A percentile compares a stretch with the other conserved stretches of the same genome.
These are phyloP conservation scores for Nicotiana tomentosiformis DNA, from an alignment of 257 asterid species.

Conservation along the genomic window DNA sequence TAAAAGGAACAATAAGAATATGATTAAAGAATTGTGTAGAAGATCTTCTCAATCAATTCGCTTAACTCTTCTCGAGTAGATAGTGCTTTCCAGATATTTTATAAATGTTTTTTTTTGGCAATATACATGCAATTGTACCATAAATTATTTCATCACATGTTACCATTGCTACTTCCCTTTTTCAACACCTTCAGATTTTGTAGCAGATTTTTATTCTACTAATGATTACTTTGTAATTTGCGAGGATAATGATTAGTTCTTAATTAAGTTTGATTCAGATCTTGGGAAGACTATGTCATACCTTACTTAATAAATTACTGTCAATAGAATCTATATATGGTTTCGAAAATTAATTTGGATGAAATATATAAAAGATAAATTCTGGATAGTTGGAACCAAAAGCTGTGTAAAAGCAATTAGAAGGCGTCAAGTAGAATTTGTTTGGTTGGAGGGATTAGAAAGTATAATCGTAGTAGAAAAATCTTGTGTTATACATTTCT, in stretches of 20 bases:
- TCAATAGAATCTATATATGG: background rate
- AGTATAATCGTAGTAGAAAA: too few relatives aligned
- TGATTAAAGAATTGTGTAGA: background rate
- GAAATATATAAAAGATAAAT: too few relatives aligned
- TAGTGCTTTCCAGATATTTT: background rate
- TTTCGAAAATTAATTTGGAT: background rate
- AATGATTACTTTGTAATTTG: background rate
- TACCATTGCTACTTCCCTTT: background rate
- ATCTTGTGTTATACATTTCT: too few relatives aligned
- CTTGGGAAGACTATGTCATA: background rate
- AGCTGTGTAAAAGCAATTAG: too few relatives aligned
- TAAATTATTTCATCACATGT: background rate
- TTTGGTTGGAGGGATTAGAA: too few relatives aligned
- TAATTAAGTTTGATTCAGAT: background rate
- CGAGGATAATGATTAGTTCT: background rate
- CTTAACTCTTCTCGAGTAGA: background rate
- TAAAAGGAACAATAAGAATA: background rate
- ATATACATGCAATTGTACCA: background rate
- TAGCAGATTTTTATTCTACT: background rate
- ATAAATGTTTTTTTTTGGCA: background rate
- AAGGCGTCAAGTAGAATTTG: too few relatives aligned
- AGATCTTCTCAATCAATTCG: constrained; percentile 3
- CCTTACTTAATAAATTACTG: background rate
- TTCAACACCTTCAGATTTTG: background rate
- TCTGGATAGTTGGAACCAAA: too few relatives aligned